A percentile compares a stretch with the other conserved stretches of the same genome.
Conservation (phyloP, 78 protist species). For the Anaeramoeba flamelloides region DNA sequence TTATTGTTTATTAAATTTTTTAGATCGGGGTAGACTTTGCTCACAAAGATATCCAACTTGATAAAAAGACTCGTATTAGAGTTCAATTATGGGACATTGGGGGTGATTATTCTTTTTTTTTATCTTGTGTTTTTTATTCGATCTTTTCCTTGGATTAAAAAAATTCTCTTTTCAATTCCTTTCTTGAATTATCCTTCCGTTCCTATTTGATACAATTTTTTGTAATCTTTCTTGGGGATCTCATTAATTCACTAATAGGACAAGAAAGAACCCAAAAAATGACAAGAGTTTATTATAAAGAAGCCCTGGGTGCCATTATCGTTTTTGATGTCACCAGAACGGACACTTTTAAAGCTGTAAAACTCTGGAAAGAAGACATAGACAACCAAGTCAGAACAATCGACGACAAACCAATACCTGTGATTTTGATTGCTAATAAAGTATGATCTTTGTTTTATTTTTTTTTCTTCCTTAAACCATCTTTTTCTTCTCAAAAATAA, state of each 20-base stretch:
- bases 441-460: too few species aligned
- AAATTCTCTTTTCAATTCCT: too few species aligned
- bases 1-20: too few species aligned
- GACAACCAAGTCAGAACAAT: constrained; percentile 8
- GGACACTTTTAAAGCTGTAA: constrained; percentile 5
- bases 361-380: constrained; percentile 12
- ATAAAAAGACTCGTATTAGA: not conserved
- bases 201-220: too few species aligned
- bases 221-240: too few species aligned
- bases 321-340: constrained; percentile 16
- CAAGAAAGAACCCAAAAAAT: constrained; percentile 13
- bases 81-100: constrained; percentile 19
- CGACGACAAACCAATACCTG: constrained; percentile 8
- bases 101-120: not conserved
- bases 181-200: too few species aligned
- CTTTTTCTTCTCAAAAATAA: too few species aligned
- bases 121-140: not conserved
- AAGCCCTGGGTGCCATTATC: constrained; percentile 15
- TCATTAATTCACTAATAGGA: not conserved
- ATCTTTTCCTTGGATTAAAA: constrained; percentile 1
- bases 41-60: constrained; percentile 5
- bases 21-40: constrained; percentile 21
- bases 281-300: constrained; percentile 16
- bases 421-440: constrained; percentile 12
- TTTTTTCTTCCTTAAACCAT: too few species aligned